phyloP scores from a whole-genome alignment of 768 basidiomycete species.

The Suillus ampliporus region DNA sequence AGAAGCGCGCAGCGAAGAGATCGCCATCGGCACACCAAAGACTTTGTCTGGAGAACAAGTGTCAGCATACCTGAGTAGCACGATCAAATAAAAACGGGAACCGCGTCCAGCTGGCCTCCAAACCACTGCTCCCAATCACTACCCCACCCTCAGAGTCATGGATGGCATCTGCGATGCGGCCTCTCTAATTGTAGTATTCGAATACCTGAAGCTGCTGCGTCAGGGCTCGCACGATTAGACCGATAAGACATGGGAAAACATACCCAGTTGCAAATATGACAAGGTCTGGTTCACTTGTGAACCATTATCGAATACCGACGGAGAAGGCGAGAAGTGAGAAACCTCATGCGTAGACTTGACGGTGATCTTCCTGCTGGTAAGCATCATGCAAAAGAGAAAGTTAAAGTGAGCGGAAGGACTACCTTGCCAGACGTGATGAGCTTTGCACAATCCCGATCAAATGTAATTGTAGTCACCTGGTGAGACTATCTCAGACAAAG shows the following conservation, averaged over 20 bases:
- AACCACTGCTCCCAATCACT: constrained; percentile 9
- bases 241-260: neutral
- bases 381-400: neutral
- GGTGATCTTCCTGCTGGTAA: neutral
- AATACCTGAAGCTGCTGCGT: neutral
- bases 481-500: neutral
- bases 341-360: neutral
- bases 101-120: constrained; percentile 12
- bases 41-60: neutral
- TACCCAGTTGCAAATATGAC: constrained; percentile 8
- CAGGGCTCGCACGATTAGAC: neutral
- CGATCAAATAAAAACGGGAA: neutral
- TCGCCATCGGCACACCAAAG: constrained; percentile 1
- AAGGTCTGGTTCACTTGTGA: constrained; percentile 8
- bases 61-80: neutral
- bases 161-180: neutral
- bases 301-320: constrained; percentile 1
- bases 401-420: neutral
- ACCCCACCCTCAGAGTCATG: constrained; percentile 4
- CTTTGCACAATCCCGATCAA: neutral
- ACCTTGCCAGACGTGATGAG: neutral
- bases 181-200: neutral
- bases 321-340: neutral
- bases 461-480: constrained; percentile 1
- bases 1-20: constrained; percentile 3